Percentiles rank a stretch among this genome's conserved stretches.
Evolutionary conservation across 306 rosid genomes (phyloP).

Genomic region (Betula pendula): DNA sequence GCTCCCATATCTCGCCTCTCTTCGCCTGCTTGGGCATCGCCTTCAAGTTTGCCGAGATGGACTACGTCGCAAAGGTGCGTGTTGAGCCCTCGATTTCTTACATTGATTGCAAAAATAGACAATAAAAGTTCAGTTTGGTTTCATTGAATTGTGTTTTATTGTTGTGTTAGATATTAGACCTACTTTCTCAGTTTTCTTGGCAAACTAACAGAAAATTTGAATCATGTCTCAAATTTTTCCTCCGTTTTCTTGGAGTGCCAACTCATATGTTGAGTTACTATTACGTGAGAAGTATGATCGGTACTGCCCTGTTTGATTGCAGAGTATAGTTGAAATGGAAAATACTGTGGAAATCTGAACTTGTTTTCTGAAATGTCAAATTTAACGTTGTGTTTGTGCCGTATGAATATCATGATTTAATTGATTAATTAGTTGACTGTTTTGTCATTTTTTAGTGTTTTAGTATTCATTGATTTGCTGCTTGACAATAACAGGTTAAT

Average conservation of each 20-base stretch:
- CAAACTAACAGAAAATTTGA: not conserved
- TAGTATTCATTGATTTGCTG: constrained; percentile 4
- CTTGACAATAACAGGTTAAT: constrained; percentile 49
- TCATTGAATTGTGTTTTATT: not conserved
- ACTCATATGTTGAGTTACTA: too few species aligned
- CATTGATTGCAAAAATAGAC: not conserved
- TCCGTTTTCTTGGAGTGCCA: too few species aligned
- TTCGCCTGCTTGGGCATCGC: constrained; percentile 88
- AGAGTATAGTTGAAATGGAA: too few species aligned
- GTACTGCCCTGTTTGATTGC: too few species aligned
- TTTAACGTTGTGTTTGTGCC: not conserved
- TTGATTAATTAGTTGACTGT: not conserved
- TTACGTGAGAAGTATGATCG: too few species aligned
- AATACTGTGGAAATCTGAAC: too few species aligned
- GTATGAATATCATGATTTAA: not conserved
- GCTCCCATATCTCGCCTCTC: constrained; percentile 83
- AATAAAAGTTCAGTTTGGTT: not conserved
- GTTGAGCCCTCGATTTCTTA: not conserved
- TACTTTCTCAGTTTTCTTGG: not conserved
- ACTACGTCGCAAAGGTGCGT: constrained; percentile 76
- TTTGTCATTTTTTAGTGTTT: not conserved
- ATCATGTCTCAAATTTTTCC: too few species aligned
- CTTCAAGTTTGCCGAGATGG: constrained; percentile 93
- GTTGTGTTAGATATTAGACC: too few species aligned
- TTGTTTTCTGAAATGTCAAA: not conserved